Conservation (phyloP, 2,329 filamentous ascomycete genomes). For the Colletotrichum endophyticum region DNA sequence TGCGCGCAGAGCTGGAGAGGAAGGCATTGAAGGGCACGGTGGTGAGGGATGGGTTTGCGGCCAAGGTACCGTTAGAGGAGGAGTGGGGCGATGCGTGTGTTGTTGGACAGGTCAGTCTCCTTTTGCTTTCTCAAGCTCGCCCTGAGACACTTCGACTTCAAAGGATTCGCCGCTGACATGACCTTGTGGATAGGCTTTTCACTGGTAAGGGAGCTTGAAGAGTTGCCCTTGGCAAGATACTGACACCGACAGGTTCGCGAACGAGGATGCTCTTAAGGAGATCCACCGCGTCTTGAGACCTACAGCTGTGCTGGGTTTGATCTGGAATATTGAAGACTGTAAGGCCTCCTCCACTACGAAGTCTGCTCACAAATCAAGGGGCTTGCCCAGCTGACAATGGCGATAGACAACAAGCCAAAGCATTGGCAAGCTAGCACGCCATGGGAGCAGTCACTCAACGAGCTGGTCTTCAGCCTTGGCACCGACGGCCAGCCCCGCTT, state of each 20-base stretch:
- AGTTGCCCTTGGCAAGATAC: neutral
- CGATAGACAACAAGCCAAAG: conserved; percentile 66
- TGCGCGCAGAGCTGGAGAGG: conserved; percentile 64
- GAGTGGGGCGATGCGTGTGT: conserved; percentile 70
- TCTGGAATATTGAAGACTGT: conserved; percentile 81
- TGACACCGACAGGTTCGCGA: conserved; percentile 66
- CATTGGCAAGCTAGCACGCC: conserved; percentile 58
- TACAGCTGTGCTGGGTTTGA: conserved; percentile 64
- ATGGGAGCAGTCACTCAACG: conserved; percentile 68
- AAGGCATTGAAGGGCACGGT: conserved; percentile 63
- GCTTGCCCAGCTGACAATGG: neutral
- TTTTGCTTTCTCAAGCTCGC: neutral
- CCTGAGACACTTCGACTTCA: neutral
- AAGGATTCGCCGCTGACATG: neutral
- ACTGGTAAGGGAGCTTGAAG: conserved; percentile 57
- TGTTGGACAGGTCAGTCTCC: conserved; percentile 63
- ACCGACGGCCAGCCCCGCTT: conserved; percentile 67
- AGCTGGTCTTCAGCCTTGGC: conserved; percentile 58
- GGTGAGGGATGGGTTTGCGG: conserved; percentile 63
- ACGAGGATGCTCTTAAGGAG: conserved; percentile 63
- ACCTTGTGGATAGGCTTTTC: conserved; percentile 46
- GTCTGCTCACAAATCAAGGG: neutral
- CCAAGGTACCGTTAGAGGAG: conserved; percentile 57
- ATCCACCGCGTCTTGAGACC: conserved; percentile 71
- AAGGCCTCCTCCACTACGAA: conserved; percentile 29